Conservation (phyloP, 768 basidiomycete genomes). For the Suillus bovinus region DNA sequence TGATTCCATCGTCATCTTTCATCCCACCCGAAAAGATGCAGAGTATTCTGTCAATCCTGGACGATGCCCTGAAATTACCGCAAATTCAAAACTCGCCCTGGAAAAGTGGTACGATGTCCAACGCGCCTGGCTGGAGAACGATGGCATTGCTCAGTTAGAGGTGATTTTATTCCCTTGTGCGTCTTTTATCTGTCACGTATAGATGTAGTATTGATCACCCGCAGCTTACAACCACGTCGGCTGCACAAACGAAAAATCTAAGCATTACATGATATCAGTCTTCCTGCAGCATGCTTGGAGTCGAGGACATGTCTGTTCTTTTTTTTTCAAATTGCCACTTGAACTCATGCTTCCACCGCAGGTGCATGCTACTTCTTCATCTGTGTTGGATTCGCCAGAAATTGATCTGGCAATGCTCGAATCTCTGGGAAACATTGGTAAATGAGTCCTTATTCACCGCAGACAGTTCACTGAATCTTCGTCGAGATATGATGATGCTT, state of each 20-base stretch:
- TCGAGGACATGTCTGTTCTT: constrained; percentile 14
- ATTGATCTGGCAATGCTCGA: constrained; percentile 17
- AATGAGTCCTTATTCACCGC: neutral
- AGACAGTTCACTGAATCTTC: neutral
- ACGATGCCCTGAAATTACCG: constrained; percentile 12
- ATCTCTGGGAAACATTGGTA: constrained; percentile 16
- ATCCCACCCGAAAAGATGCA: constrained; percentile 15
- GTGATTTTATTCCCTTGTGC: constrained; percentile 21
- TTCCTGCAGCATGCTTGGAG: constrained; percentile 19
- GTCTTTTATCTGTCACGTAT: neutral
- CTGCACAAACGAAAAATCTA: constrained; percentile 15
- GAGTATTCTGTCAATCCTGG: constrained; percentile 10
- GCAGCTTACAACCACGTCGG: constrained; percentile 14
- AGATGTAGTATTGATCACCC: neutral
- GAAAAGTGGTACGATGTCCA: constrained; percentile 17
- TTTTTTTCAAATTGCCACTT: neutral
- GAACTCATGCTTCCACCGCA: constrained; percentile 1
- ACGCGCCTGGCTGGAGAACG: constrained; percentile 19
- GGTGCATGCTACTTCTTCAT: constrained; percentile 19
- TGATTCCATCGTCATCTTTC: constrained; percentile 16
- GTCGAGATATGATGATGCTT: constrained; percentile 19
- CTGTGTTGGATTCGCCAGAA: constrained; percentile 17
- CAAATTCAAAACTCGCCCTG: constrained; percentile 17
- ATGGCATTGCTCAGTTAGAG: constrained; percentile 17
- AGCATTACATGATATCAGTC: constrained; percentile 14